Percentiles rank a stretch among this genome's conserved stretches.
Evolutionary conservation across 2,329 filamentous ascomycete genomes (phyloP).

Genomic region (Curvularia sp.): DNA sequence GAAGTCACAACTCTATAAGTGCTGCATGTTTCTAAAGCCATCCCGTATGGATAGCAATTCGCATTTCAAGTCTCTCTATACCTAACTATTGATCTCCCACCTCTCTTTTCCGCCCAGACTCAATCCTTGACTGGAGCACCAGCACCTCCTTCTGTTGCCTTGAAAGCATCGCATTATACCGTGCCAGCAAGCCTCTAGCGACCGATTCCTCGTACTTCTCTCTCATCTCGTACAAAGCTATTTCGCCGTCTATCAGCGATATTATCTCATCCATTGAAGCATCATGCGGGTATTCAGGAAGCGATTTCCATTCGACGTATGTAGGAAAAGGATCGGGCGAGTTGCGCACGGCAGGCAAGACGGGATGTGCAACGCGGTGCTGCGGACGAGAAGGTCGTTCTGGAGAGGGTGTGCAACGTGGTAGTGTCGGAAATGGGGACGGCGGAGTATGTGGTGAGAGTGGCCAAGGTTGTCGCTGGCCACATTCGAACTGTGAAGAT

Average conservation of each 20-base stretch:
- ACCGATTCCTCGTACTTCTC: slow-evolving; percentile 3
- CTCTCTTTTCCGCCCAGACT: not conserved
- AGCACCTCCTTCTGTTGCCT: not conserved
- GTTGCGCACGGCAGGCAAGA: not conserved
- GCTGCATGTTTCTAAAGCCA: not conserved
- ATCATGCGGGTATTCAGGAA: not conserved
- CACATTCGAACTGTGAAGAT: not conserved
- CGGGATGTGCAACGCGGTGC: not conserved
- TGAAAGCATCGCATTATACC: not conserved
- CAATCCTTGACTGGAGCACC: not conserved
- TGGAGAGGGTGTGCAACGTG: not conserved
- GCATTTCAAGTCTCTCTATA: not conserved
- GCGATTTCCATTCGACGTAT: not conserved
- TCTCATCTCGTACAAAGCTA: not conserved
- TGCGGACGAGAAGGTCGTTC: not conserved
- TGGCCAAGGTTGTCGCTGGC: not conserved
- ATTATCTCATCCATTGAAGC: not conserved
- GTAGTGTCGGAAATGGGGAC: not conserved
- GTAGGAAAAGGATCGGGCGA: not conserved
- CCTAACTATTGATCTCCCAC: not conserved
- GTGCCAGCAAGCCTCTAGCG: not conserved
- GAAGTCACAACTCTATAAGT: not conserved
- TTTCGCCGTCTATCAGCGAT: not conserved
- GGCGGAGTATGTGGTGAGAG: not conserved
- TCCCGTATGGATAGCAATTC: not conserved